Conservation (phyloP, 2,329 filamentous ascomycete species). For the Nannizziopsis barbatae region DNA sequence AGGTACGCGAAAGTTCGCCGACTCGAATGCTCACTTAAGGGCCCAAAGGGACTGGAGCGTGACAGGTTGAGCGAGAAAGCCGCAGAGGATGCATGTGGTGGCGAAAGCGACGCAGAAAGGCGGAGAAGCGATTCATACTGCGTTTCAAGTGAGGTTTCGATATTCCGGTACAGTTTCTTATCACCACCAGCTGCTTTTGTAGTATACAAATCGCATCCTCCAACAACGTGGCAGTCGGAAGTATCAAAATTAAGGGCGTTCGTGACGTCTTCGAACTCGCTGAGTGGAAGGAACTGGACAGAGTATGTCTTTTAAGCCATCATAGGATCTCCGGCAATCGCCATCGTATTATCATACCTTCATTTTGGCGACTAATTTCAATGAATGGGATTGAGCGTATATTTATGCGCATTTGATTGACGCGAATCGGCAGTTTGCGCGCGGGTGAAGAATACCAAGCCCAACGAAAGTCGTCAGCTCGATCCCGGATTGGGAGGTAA, state of each 20-base stretch:
- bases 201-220: constrained; percentile 92
- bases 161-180: constrained; percentile 94
- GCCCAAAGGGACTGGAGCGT: constrained; percentile 82
- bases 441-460: neutral
- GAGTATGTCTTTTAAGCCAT: constrained; percentile 1
- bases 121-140: constrained; percentile 82
- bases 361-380: constrained; percentile 1
- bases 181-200: constrained; percentile 91
- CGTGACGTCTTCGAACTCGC: constrained; percentile 82
- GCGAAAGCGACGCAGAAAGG: constrained; percentile 75
- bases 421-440: neutral
- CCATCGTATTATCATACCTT: constrained; percentile 7
- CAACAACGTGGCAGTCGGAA: constrained; percentile 79
- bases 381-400: neutral
- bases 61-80: constrained; percentile 60
- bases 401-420: neutral
- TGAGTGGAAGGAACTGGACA: constrained; percentile 80
- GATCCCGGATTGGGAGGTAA: neutral
- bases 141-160: constrained; percentile 80
- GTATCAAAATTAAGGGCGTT: constrained; percentile 93
- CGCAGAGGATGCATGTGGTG: constrained; percentile 63
- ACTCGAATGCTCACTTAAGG: constrained; percentile 75
- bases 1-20: constrained; percentile 90
- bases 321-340: neutral
- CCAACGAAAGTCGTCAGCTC: neutral